Base-by-base conservation (phyloP, 305 asterid species). In the Andrographis paniculata region DNA sequence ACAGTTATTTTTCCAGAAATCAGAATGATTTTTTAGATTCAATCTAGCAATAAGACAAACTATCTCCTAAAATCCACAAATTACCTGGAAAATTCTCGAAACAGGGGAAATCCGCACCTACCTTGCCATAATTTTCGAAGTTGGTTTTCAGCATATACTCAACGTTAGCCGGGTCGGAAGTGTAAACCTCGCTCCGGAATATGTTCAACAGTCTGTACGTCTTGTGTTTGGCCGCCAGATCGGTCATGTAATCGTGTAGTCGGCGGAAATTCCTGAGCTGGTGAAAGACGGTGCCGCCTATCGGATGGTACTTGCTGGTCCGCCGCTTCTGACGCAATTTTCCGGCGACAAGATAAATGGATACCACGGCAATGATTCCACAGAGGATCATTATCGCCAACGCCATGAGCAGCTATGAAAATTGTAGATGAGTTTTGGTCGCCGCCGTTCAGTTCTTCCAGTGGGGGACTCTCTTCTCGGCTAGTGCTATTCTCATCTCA, bases 81-180 rank as follows among this genome's bases (percentile, higher is more conserved):
- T n/a, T n/a, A 31, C 1, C 37, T 31, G 37, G 37, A 31, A 31
- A n/a, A n/a, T n/a, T 5, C 11, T 31, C 14, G 2, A 31, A 31
- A 11, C 8, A 31, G 12, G 12, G 2, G 11, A 11, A 31, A 11
- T 31, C 11, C 4, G 14, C 42, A 13, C 42, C 14, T 37, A 82
- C 87, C 94, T 84, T 80, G 52, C 72, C 88, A 36, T 80, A 84
- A 50, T 84, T 80, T 0, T 65, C 61, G 51, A 84, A 80, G 62
- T 84, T 84, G 14, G 89, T 78, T 52, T 76, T 80, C 53, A 84
- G 86, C 1, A 84, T 77, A 39, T 77, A 73, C 77, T 84, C 86
- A 5, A 80, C 80, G 21, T 73, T 80, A 27, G 52, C 65, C 1
- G 85, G 88, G 6, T 80, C 81, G 0, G 83, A 70, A 6, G 92